These are phyloP conservation scores for Sherardia arvensis DNA, from an alignment of 257 asterid genomes.

Conservation along the genomic window DNA sequence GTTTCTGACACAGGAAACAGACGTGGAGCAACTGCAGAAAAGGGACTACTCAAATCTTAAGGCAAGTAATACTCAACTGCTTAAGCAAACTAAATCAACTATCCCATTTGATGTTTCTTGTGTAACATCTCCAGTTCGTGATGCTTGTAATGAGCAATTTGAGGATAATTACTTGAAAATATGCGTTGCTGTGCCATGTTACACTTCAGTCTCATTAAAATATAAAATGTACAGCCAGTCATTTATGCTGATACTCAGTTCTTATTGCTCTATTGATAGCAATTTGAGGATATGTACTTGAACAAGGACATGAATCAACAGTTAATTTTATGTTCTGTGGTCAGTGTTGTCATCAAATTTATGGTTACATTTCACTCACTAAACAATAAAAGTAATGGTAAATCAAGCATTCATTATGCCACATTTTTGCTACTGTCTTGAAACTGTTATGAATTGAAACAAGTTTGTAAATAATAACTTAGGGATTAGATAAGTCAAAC, in stretches of 20 bases:
- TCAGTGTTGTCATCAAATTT: background rate
- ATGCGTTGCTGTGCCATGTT: no score
- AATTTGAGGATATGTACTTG: background rate
- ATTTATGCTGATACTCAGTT: no score
- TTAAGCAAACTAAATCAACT: background rate
- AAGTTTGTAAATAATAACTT: background rate
- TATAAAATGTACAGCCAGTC: no score
- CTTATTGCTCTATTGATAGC: no score
- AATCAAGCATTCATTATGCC: background rate
- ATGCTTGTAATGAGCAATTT: background rate
- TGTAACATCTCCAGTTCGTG: background rate
- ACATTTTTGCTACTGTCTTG: background rate
- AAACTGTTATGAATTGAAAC: background rate
- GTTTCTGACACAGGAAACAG: conserved; percentile 56
- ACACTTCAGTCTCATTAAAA: no score
- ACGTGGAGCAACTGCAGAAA: conserved; percentile 93
- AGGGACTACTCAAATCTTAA: conserved; percentile 82
- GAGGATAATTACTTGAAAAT: no score
- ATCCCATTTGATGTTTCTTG: background rate
- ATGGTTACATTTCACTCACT: background rate
- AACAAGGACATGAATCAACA: background rate
- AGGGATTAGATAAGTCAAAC: background rate
- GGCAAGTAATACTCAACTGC: conserved; percentile 31
- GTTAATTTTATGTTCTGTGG: background rate
- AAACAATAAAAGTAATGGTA: background rate